phyloP scores from a whole-genome alignment of 2,329 filamentous ascomycete species.

The Colletotrichum liaoningense region DNA sequence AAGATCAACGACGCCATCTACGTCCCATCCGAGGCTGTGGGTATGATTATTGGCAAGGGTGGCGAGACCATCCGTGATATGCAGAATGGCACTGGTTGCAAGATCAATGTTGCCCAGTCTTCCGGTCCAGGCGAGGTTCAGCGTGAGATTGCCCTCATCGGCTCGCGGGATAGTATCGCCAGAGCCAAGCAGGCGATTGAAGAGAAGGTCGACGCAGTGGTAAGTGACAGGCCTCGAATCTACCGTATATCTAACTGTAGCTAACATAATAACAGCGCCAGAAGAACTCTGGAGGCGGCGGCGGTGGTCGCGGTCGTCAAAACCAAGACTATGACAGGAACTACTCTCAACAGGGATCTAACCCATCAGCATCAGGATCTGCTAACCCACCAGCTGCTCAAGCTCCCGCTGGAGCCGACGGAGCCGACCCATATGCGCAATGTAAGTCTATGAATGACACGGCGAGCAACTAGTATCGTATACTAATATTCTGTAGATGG shows the following conservation, averaged over 20 bases:
- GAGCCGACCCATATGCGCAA: constrained; percentile 78
- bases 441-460: constrained; percentile 62
- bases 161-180: constrained; percentile 80
- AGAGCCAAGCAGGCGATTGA: constrained; percentile 87
- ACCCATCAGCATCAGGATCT: constrained; percentile 42
- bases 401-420: constrained; percentile 59
- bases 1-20: constrained; percentile 86
- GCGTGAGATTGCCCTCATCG: constrained; percentile 88
- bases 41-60: constrained; percentile 96
- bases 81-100: constrained; percentile 88
- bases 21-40: constrained; percentile 90
- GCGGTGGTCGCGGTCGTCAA: constrained; percentile 54
- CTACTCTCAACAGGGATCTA: constrained; percentile 61
- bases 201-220: constrained; percentile 91
- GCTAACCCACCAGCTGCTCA: constrained; percentile 56
- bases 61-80: constrained; percentile 96
- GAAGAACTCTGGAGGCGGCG: constrained; percentile 63
- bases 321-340: constrained; percentile 67
- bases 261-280: constrained; percentile 58
- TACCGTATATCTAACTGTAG: not conserved
- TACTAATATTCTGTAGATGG: constrained; percentile 67
- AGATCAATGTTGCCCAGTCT: constrained; percentile 92
- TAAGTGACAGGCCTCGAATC: constrained; percentile 57
- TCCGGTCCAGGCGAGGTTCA: constrained; percentile 82
- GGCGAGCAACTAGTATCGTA: not conserved